A percentile compares a stretch with the other conserved stretches of the same genome.
These are phyloP conservation scores for Penicillium alfredii DNA, from an alignment of 495 filamentous ascomycete species.

Conservation along the genomic window DNA sequence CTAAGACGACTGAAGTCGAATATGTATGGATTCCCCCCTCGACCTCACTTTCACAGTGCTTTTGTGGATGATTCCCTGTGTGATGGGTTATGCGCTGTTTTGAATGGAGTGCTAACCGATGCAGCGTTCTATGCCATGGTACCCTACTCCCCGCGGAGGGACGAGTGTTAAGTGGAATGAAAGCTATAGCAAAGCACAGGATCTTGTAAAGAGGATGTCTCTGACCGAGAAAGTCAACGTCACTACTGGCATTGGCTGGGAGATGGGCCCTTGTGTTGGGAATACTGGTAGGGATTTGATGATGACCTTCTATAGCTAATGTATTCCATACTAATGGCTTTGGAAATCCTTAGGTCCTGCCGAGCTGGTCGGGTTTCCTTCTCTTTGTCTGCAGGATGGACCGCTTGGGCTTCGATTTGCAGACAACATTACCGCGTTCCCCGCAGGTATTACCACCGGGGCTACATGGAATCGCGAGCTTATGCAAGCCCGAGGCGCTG, in stretches of 20 bases:
- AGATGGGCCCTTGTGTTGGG: slow-evolving; percentile 84
- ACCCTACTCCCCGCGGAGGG: slow-evolving; percentile 79
- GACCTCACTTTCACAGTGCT: too few relatives aligned
- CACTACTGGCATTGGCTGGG: slow-evolving; percentile 89
- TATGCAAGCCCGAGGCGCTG: slow-evolving; percentile 64
- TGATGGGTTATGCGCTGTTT: too few relatives aligned
- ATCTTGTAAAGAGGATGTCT: slow-evolving; percentile 75
- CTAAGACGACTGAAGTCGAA: not conserved
- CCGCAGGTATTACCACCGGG: slow-evolving; percentile 78
- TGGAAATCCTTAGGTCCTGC: slow-evolving; percentile 46
- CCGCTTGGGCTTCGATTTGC: slow-evolving; percentile 75
- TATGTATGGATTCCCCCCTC: too few relatives aligned
- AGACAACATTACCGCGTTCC: slow-evolving; percentile 72
- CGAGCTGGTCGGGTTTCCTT: slow-evolving; percentile 66
- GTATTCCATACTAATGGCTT: not conserved
- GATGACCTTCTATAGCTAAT: not conserved
- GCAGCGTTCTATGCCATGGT: slow-evolving; percentile 64
- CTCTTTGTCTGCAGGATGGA: slow-evolving; percentile 85
- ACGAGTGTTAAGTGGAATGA: slow-evolving; percentile 64
- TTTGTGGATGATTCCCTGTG: not conserved
- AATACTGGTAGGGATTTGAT: slow-evolving; percentile 55
- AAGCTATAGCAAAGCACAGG: slow-evolving; percentile 74
- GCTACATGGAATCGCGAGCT: slow-evolving; percentile 82
- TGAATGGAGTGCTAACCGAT: slow-evolving; percentile 4
- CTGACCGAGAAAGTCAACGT: slow-evolving; percentile 91